Conservation (phyloP, 768 basidiomycete species). For the Sarcomyxa edulis region DNA sequence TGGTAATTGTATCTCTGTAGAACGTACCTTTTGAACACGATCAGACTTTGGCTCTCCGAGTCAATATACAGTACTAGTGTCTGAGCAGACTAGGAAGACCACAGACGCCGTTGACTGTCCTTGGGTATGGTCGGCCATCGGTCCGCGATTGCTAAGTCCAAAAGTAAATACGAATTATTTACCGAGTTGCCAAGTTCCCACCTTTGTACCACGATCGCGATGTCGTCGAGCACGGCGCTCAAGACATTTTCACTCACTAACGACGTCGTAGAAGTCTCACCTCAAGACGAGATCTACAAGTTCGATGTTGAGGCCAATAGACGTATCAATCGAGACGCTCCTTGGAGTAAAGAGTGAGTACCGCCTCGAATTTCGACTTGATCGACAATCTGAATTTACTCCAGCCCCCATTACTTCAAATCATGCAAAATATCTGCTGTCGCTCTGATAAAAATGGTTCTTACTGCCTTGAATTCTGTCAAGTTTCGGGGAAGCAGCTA, state of each 20-base stretch:
- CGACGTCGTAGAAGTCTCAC: slow-evolving; percentile 61
- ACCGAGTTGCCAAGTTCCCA: too few relatives aligned
- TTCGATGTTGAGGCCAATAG: slow-evolving; percentile 68
- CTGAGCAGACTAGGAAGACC: too few relatives aligned
- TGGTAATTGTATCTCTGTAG: too few relatives aligned
- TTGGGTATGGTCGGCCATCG: too few relatives aligned
- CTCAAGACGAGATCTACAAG: slow-evolving; percentile 76
- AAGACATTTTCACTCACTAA: slow-evolving; percentile 73
- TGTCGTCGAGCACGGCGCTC: slow-evolving; percentile 54
- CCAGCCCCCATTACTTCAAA: slow-evolving; percentile 77
- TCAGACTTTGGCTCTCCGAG: too few relatives aligned
- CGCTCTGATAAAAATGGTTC: slow-evolving; percentile 91
- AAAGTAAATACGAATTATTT: too few relatives aligned
- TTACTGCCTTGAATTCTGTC: not conserved
- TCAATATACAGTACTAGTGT: too few relatives aligned
- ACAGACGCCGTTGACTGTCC: too few relatives aligned
- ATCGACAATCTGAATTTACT: slow-evolving; percentile 2
- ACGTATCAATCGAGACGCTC: slow-evolving; percentile 59
- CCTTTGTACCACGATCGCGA: slow-evolving; percentile 12
- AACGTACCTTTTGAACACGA: too few relatives aligned
- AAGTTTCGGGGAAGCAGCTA: slow-evolving; percentile 3
- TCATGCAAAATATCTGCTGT: slow-evolving; percentile 93
- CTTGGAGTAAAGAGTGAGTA: slow-evolving; percentile 85
- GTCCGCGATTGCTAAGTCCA: too few relatives aligned
- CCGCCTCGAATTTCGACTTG: slow-evolving; percentile 5